Percentiles rank a stretch among this genome's conserved stretches.
phyloP scores from a whole-genome alignment of 2,329 filamentous ascomycete species.

The Xylaria sp. region DNA sequence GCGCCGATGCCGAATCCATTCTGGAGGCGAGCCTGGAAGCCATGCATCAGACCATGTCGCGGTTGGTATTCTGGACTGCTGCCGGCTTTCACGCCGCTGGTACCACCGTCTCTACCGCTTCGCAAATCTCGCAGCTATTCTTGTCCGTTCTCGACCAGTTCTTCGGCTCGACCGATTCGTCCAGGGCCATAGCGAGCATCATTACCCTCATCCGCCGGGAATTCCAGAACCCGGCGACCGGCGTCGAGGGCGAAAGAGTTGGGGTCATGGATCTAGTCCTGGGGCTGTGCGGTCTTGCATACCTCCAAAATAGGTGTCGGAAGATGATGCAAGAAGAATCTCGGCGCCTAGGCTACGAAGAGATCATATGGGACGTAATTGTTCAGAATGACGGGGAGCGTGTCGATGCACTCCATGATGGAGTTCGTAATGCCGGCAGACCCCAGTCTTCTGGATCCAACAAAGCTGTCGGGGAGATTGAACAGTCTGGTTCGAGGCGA shows the following conservation, averaged over 20 bases:
- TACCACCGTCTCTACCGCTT: conserved; percentile 64
- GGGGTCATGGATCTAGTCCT: conserved; percentile 70
- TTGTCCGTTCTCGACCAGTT: conserved; percentile 71
- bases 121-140: conserved; percentile 67
- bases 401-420: conserved; percentile 63
- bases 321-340: conserved; percentile 63
- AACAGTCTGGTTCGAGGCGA: conserved; percentile 48
- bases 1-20: conserved; percentile 65
- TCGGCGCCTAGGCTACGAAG: conserved; percentile 60
- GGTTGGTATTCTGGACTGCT: conserved; percentile 70
- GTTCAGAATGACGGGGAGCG: conserved; percentile 68
- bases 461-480: conserved; percentile 53
- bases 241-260: conserved; percentile 67
- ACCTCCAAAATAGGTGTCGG: conserved; percentile 68
- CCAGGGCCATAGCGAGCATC: conserved; percentile 73
- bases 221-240: conserved; percentile 71
- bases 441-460: conserved; percentile 41
- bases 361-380: conserved; percentile 74
- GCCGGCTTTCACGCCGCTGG: conserved; percentile 69
- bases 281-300: conserved; percentile 69
- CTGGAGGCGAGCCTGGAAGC: conserved; percentile 67
- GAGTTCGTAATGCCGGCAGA: conserved; percentile 49
- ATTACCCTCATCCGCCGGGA: conserved; percentile 72
- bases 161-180: conserved; percentile 76
- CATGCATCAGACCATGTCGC: conserved; percentile 67